These are phyloP conservation scores for Phytophthora sp. DNA, from an alignment of 352 stramenopile genomes.

Conservation along the genomic window DNA sequence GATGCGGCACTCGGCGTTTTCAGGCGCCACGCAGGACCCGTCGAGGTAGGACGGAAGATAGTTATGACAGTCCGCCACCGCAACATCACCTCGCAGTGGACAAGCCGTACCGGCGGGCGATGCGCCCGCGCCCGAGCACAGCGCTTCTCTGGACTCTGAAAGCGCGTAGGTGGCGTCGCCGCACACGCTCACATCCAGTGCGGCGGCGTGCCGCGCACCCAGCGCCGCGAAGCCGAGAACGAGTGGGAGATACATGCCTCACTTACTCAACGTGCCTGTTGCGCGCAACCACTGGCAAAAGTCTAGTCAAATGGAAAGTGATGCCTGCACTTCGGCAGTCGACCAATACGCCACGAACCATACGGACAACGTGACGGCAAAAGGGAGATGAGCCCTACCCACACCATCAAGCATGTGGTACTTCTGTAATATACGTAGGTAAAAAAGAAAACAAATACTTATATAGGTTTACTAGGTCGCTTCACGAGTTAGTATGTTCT, in stretches of 20 bases:
- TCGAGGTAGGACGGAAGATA: constrained; percentile 48
- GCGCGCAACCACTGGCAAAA: not conserved
- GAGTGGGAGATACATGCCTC: constrained; percentile 15
- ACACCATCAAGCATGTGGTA: too few species aligned
- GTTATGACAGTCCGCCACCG: constrained; percentile 47
- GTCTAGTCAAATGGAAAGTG: too few species aligned
- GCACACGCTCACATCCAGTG: constrained; percentile 48
- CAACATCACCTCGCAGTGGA: constrained; percentile 49
- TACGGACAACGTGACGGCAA: too few species aligned
- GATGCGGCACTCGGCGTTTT: constrained; percentile 54
- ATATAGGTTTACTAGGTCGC: too few species aligned
- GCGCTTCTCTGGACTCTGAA: constrained; percentile 17
- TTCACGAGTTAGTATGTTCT: too few species aligned
- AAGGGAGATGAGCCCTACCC: too few species aligned
- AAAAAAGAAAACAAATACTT: too few species aligned
- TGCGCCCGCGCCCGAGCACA: constrained; percentile 25
- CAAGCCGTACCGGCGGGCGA: constrained; percentile 47
- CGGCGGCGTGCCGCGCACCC: not conserved
- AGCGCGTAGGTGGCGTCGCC: constrained; percentile 53
- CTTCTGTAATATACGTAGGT: too few species aligned
- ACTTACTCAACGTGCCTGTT: not conserved
- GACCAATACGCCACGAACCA: too few species aligned
- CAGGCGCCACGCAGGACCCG: constrained; percentile 39
- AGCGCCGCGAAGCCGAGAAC: constrained; percentile 18
- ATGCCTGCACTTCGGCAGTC: too few species aligned